Evolutionary conservation across 169 alveolate genomes (phyloP).

Genomic region (Perkinsus marinus): DNA sequence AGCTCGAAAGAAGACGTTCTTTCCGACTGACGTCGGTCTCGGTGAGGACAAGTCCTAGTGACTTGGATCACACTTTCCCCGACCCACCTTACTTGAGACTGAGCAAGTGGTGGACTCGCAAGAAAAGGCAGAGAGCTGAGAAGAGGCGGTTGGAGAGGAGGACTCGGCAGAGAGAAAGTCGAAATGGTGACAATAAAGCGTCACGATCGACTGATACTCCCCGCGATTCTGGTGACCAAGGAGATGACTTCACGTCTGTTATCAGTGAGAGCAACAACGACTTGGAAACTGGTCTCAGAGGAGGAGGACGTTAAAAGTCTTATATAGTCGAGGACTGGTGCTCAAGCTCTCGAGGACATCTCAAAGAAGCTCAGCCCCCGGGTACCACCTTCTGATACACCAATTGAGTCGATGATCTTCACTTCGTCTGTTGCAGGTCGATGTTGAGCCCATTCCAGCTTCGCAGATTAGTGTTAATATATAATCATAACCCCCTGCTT

Average conservation of each 20-base stretch:
- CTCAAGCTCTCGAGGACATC: no score
- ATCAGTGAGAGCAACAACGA: not conserved
- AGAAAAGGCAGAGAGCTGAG: not conserved
- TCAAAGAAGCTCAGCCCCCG: not conserved
- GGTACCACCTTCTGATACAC: not conserved
- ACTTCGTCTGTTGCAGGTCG: not conserved
- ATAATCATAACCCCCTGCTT: no score
- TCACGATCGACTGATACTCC: not conserved
- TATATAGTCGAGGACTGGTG: no score
- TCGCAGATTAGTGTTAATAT: no score
- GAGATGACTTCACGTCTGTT: not conserved
- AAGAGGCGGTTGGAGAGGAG: not conserved
- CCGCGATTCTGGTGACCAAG: not conserved
- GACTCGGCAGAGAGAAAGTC: not conserved
- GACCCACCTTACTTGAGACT: not conserved
- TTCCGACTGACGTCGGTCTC: not conserved
- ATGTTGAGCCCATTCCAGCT: no score
- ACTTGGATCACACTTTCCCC: not conserved
- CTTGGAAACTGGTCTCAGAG: not conserved
- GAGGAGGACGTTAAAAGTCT: not conserved
- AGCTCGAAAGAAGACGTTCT: not conserved
- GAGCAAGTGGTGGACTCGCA: not conserved
- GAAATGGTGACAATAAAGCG: not conserved
- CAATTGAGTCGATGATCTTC: not conserved
- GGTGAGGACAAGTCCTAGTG: not conserved